These are phyloP conservation scores for Nemania diffusa DNA, from an alignment of 2,329 filamentous ascomycete species.

Conservation along the genomic window DNA sequence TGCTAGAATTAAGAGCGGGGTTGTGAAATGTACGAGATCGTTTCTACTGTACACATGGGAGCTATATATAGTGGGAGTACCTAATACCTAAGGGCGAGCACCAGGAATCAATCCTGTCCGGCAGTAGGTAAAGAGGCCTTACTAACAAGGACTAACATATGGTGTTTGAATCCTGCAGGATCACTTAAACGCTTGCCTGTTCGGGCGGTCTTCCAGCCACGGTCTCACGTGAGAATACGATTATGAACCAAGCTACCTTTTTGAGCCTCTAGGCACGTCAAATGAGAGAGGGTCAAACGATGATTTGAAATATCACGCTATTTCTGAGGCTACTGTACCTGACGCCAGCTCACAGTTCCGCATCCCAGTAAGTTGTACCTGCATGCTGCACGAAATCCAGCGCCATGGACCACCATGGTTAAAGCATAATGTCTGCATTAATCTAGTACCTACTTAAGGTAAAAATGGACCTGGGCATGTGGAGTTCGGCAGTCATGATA, in stretches of 20 bases:
- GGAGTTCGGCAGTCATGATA: conserved; percentile 12
- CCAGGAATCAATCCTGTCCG: not conserved
- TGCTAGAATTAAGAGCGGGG: not conserved
- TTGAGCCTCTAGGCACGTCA: conserved; percentile 10
- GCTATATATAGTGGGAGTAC: conserved; percentile 20
- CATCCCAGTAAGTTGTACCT: conserved; percentile 17
- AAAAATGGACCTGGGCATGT: not conserved
- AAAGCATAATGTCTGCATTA: not conserved
- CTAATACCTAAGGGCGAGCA: not conserved
- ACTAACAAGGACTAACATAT: not conserved
- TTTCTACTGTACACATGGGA: not conserved
- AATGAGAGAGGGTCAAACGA: conserved; percentile 17
- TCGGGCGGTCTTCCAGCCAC: not conserved
- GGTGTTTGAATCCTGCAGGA: conserved; percentile 27
- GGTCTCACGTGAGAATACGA: conserved; percentile 17
- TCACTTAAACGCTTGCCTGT: conserved; percentile 25
- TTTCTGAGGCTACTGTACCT: conserved; percentile 11
- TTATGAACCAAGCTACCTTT: conserved; percentile 11
- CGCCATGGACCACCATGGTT: not conserved
- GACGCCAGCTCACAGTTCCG: not conserved
- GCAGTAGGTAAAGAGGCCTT: not conserved
- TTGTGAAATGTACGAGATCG: not conserved
- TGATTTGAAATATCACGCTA: conserved; percentile 27
- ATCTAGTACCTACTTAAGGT: not conserved
- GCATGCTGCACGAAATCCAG: conserved; percentile 26